Percentiles rank a stretch among this genome's conserved stretches.
These are phyloP conservation scores for Ogataea trehalophila DNA, from an alignment of 805 yeast genomes.

Conservation along the genomic window DNA sequence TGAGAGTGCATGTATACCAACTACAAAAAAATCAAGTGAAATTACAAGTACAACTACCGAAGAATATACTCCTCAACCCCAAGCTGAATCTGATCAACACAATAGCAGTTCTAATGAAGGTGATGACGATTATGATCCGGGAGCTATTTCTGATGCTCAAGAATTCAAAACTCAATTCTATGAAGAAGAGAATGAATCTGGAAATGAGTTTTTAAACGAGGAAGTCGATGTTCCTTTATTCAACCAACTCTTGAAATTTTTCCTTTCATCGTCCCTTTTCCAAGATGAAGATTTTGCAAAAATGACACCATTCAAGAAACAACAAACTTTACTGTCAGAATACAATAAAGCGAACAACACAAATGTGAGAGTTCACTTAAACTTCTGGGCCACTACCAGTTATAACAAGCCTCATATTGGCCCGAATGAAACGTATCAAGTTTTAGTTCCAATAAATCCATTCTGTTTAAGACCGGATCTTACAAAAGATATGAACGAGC, in stretches of 20 bases:
- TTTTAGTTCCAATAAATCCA: slow-evolving; percentile 41
- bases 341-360: slow-evolving; percentile 27
- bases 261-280: slow-evolving; percentile 27
- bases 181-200: neutral
- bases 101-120: too few species aligned
- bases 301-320: slow-evolving; percentile 33
- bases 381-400: slow-evolving; percentile 31
- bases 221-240: slow-evolving; percentile 34
- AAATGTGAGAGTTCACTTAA: slow-evolving; percentile 21
- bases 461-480: slow-evolving; percentile 57
- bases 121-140: slow-evolving; percentile 14
- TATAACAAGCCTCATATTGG: slow-evolving; percentile 37
- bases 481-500: slow-evolving; percentile 46
- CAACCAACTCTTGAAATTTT: slow-evolving; percentile 29
- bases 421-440: slow-evolving; percentile 37
- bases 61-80: too few species aligned
- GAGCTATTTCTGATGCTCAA: neutral
- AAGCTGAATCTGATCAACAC: too few species aligned
- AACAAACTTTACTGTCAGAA: slow-evolving; percentile 29
- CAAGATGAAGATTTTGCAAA: slow-evolving; percentile 32
- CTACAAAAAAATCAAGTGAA: too few species aligned
- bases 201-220: slow-evolving; percentile 21
- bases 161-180: slow-evolving; percentile 1
- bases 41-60: too few species aligned
- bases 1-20: too few species aligned